These are phyloP conservation scores for Hyphopichia buzzinii DNA, from an alignment of 1,139 yeast species.

Conservation along the genomic window DNA sequence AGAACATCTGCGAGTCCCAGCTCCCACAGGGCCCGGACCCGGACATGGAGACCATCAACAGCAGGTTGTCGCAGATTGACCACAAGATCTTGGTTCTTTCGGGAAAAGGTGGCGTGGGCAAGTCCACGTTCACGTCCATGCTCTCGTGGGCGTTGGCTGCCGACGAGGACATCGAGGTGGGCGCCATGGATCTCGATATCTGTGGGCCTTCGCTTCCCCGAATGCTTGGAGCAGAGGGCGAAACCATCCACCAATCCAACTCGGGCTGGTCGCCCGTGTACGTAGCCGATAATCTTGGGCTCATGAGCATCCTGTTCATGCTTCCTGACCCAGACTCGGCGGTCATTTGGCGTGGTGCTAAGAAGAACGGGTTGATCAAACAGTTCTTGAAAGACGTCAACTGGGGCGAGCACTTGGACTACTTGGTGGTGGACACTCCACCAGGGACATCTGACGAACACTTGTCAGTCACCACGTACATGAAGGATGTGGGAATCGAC, in stretches of 20 bases:
- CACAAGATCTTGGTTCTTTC: constrained; percentile 86
- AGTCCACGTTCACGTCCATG: constrained; percentile 93
- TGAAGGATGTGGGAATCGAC: constrained; percentile 89
- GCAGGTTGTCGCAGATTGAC: constrained; percentile 62
- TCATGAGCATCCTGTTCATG: constrained; percentile 96
- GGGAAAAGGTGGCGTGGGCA: constrained; percentile 99
- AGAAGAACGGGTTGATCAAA: constrained; percentile 89
- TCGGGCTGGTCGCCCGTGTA: constrained; percentile 97
- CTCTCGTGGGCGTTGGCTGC: constrained; percentile 94
- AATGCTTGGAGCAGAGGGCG: constrained; percentile 91
- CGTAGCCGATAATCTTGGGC: constrained; percentile 89
- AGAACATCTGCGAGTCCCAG: constrained; percentile 76
- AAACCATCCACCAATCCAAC: constrained; percentile 81
- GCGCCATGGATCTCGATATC: constrained; percentile 95
- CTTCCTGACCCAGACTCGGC: constrained; percentile 93
- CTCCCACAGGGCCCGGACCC: constrained; percentile 96
- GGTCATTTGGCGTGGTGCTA: constrained; percentile 95
- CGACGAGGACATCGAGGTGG: constrained; percentile 83
- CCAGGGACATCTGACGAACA: constrained; percentile 99
- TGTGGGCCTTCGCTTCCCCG: constrained; percentile 97
- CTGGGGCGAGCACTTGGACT: constrained; percentile 88
- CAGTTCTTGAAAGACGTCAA: constrained; percentile 93
- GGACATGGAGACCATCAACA: constrained; percentile 76
- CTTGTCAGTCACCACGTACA: constrained; percentile 78
- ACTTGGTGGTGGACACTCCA: constrained; percentile 90